phyloP scores from a whole-genome alignment of 169 alveolate genomes.

The Plasmodium ovale region DNA sequence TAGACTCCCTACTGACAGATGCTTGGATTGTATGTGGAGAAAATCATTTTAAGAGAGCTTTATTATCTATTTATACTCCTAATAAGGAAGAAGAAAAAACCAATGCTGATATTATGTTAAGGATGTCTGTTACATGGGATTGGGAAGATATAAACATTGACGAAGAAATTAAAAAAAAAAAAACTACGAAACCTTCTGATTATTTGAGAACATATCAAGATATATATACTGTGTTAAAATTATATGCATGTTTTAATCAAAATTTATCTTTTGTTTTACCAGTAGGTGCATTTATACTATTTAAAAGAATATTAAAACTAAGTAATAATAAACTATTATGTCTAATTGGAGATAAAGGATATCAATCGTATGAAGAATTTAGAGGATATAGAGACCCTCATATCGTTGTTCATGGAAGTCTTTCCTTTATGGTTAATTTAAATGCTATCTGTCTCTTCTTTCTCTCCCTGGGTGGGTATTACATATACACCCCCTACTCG shows the following conservation, averaged over 20 bases:
- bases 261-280: conserved; percentile 86
- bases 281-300: conserved; percentile 85
- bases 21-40: conserved; percentile 80
- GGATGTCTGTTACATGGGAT: conserved; percentile 91
- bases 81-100: conserved; percentile 88
- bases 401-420: conserved; percentile 89
- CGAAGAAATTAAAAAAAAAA: conserved; percentile 46
- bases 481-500: conserved; percentile 85
- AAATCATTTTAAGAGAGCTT: conserved; percentile 85
- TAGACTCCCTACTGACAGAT: conserved; percentile 88
- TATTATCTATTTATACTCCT: conserved; percentile 86
- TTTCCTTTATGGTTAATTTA: conserved; percentile 89
- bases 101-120: conserved; percentile 90
- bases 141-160: conserved; percentile 68
- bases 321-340: conserved; percentile 83
- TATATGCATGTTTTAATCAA: conserved; percentile 78
- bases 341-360: conserved; percentile 89
- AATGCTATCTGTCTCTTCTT: conserved; percentile 86
- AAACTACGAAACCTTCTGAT: conserved; percentile 46
- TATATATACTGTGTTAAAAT: conserved; percentile 78
- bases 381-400: conserved; percentile 87
- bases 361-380: conserved; percentile 87
- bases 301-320: conserved; percentile 78
- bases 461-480: conserved; percentile 84
- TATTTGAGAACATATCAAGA: conserved; percentile 77